Conservation (phyloP, 805 yeast genomes). For the Grigorovia jiainica region DNA sequence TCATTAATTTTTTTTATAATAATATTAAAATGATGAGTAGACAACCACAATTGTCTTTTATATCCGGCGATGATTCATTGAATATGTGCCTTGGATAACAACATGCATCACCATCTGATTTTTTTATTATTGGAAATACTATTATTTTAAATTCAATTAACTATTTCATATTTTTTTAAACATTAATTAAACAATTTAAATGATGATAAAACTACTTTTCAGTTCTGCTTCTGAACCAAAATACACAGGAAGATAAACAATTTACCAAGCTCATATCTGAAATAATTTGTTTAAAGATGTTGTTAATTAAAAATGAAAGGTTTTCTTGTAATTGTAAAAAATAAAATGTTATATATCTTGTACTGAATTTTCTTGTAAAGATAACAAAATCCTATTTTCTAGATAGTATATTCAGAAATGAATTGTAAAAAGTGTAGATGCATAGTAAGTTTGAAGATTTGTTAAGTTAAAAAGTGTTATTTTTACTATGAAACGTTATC, state of each 20-base stretch:
- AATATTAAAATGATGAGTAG: slow-evolving; percentile 29
- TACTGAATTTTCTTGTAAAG: too few species aligned
- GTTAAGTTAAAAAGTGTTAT: too few species aligned
- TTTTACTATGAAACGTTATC: too few species aligned
- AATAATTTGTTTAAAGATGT: background rate
- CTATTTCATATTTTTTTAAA: background rate
- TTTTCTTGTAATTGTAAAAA: too few species aligned
- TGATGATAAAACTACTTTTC: slow-evolving; percentile 38
- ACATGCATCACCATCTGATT: slow-evolving; percentile 98
- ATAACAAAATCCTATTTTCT: too few species aligned
- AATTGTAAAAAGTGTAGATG: too few species aligned
- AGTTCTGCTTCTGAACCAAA: slow-evolving; percentile 96
- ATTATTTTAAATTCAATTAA: slow-evolving; percentile 2
- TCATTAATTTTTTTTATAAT: background rate
- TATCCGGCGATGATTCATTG: slow-evolving; percentile 33
- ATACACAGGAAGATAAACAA: slow-evolving; percentile 60
- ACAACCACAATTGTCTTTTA: slow-evolving; percentile 28
- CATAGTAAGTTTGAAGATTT: too few species aligned
- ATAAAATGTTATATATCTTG: too few species aligned
- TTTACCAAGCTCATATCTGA: slow-evolving; percentile 53
- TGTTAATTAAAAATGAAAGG: too few species aligned
- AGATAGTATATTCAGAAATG: too few species aligned
- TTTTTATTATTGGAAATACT: slow-evolving; percentile 6
- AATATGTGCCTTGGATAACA: slow-evolving; percentile 69
- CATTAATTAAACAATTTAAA: slow-evolving; percentile 3